Base-by-base conservation (phyloP, 345 rosid genomes). In the Garcia nutans region DNA sequence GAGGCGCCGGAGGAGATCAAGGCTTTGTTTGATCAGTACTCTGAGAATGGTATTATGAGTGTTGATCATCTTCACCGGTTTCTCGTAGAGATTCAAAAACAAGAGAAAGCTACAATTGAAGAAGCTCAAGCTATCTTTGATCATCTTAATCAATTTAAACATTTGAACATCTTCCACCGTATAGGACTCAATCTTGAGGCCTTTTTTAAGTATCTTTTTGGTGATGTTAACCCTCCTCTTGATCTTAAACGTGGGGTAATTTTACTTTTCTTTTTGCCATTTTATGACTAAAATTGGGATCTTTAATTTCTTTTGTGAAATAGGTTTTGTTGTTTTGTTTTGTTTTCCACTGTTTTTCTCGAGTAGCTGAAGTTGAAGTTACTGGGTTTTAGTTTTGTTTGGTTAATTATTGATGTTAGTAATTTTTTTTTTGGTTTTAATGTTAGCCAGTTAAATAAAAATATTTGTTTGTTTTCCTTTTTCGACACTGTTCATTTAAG, bases 1-100 rank as follows among this genome's bases (percentile, higher is more conserved):
- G 89, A 89, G 82, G 94, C 94, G 0, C 96, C 99, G n/a, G 74
- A 81, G 15, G 98, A 93, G 76, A 90, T 96, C 70, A 85, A 77
- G 57, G 81, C 78, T 19, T 83, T 80, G 6, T 96, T 93, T 68
- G 42, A 47, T 23, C 68, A 56, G 26, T 90, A 80, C 88, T 81
- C 91, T 42, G 82, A 79, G 2, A 91, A 88, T 11, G 89, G 83
- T 3, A 8, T 64, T 10, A 88, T 96, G 81, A 76, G 83, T 10
- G 79, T 85, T 12, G 88, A 82, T 57, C 90, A 87, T 69, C 81
- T 96, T 67, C 85, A 70, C n/a, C 78, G 70, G 47, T 96, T 96
- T 85, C 79, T 96, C 64, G 84, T 74, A 7, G 89, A 82, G 26
- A 69, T 86, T 63, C 99, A 91, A 72, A 82, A 88, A 0, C 88